Conservation (phyloP, 805 yeast genomes). For the Tetrapisispora nanseiensis region DNA sequence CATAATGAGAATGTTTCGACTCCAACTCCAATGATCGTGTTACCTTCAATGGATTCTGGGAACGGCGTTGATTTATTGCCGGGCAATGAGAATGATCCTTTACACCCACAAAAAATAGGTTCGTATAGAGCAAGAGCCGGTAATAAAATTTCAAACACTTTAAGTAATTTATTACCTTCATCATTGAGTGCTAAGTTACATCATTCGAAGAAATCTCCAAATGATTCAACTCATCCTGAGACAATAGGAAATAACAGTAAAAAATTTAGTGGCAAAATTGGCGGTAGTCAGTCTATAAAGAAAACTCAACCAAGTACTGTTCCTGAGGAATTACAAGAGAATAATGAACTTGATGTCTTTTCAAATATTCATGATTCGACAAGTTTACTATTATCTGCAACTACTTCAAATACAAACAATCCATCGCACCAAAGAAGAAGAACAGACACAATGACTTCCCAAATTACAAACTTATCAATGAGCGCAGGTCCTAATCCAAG, state of each 20-base stretch:
- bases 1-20: neutral
- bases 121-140: slow-evolving; percentile 29
- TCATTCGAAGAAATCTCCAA: slow-evolving; percentile 6
- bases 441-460: slow-evolving; percentile 28
- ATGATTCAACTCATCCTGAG: neutral
- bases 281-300: neutral
- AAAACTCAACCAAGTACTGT: neutral
- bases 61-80: neutral
- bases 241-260: neutral
- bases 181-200: slow-evolving; percentile 28
- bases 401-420: slow-evolving; percentile 24
- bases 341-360: slow-evolving; percentile 14
- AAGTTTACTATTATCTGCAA: slow-evolving; percentile 6
- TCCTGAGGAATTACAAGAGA: neutral
- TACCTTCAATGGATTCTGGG: neutral
- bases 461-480: slow-evolving; percentile 29
- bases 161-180: slow-evolving; percentile 28
- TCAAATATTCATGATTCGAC: slow-evolving; percentile 21
- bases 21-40: neutral
- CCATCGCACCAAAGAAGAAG: slow-evolving; percentile 25
- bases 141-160: slow-evolving; percentile 25
- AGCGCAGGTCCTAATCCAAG: slow-evolving; percentile 17
- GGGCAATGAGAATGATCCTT: neutral
- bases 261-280: no score
- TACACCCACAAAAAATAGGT: slow-evolving; percentile 23